phyloP scores from a whole-genome alignment of 2,329 filamentous ascomycete genomes.

The Fusarium compactum region DNA sequence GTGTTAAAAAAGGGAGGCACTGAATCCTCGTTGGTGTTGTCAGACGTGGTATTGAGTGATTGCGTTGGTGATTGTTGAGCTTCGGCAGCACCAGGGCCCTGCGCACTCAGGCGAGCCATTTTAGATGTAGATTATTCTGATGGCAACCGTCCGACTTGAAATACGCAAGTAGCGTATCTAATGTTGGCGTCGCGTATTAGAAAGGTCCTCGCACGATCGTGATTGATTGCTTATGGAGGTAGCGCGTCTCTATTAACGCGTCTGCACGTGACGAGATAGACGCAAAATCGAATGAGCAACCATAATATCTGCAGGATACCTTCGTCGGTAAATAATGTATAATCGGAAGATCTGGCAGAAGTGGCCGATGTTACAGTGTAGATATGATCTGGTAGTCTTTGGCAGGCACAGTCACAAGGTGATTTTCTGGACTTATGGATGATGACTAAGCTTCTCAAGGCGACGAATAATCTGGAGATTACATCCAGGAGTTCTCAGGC shows the following conservation, averaged over 20 bases:
- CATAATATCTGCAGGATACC: background rate
- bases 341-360: background rate
- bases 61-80: conserved; percentile 35
- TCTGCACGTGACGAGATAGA: background rate
- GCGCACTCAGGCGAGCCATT: conserved; percentile 44
- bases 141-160: background rate
- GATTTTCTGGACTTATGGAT: background rate
- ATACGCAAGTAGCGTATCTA: background rate
- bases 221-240: background rate
- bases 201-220: background rate
- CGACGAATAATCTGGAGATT: background rate
- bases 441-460: background rate
- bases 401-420: background rate
- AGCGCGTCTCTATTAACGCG: conserved; percentile 5
- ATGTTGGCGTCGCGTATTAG: background rate
- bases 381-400: background rate
- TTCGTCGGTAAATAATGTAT: background rate
- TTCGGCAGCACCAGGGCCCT: conserved; percentile 27
- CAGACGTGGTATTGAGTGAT: conserved; percentile 26
- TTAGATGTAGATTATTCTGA: background rate
- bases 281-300: too few species aligned
- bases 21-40: conserved; percentile 28
- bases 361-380: background rate
- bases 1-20: conserved; percentile 66
- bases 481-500: background rate